phyloP scores from a whole-genome alignment of 176 grass and related monocot species.

The Hordeum marinum region DNA sequence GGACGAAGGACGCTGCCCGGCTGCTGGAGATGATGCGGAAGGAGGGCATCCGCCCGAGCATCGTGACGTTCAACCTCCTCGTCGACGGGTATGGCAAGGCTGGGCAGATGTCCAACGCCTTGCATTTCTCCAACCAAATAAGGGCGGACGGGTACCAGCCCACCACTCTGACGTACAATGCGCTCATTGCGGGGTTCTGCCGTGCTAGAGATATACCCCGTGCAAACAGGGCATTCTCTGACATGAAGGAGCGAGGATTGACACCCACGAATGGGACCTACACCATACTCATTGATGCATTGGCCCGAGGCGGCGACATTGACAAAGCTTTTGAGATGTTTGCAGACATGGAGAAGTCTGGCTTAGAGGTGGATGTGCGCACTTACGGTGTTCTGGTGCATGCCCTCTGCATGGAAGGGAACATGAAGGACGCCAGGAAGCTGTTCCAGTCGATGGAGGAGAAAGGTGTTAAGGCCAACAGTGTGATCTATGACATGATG shows the following conservation, averaged over 20 bases:
- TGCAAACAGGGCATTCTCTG: conserved; percentile 36
- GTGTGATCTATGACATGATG: conserved; percentile 65
- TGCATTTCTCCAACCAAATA: conserved; percentile 54
- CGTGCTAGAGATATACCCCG: conserved; percentile 41
- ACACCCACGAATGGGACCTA: conserved; percentile 58
- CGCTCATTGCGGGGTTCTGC: conserved; percentile 49
- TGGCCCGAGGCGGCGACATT: conserved; percentile 54
- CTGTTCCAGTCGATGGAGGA: conserved; percentile 46
- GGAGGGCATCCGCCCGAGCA: conserved; percentile 43
- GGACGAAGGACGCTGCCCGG: conserved; percentile 30
- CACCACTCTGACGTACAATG: conserved; percentile 53
- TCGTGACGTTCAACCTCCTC: conserved; percentile 68
- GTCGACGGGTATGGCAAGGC: conserved; percentile 57
- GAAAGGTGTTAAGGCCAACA: conserved; percentile 45
- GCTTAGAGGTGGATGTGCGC: conserved; percentile 51
- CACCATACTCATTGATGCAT: conserved; percentile 64
- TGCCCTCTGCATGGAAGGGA: conserved; percentile 53
- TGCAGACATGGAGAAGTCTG: conserved; percentile 42
- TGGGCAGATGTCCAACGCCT: conserved; percentile 50
- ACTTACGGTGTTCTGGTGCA: conserved; percentile 49
- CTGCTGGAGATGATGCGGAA: conserved; percentile 46
- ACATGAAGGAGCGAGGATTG: conserved; percentile 63
- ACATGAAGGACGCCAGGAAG: conserved; percentile 71
- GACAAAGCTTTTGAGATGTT: conserved; percentile 51
- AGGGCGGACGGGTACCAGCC: conserved; percentile 37